A percentile compares a stretch with the other conserved stretches of the same genome.
Evolutionary conservation across 257 asterid species (phyloP).

Genomic region (Ballota nigra): DNA sequence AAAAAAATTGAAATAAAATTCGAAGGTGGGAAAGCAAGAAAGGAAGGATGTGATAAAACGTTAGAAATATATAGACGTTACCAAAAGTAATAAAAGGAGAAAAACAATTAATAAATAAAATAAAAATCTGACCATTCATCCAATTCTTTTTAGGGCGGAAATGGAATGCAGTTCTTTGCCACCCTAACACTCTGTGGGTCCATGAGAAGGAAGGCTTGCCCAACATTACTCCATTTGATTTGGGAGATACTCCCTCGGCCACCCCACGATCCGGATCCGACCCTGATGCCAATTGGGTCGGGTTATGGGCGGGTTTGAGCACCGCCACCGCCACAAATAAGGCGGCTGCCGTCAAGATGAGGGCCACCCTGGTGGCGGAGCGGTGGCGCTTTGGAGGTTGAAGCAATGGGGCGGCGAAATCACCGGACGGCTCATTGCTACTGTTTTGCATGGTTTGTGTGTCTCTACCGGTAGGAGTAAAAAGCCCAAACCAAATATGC

Average conservation of each 20-base stretch:
- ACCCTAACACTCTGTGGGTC: constrained; percentile 36
- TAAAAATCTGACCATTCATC: constrained; percentile 49
- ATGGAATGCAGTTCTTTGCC: constrained; percentile 58
- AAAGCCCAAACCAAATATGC: too few relatives aligned
- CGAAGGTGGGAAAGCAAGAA: too few relatives aligned
- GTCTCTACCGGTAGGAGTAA: too few relatives aligned
- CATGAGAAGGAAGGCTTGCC: constrained; percentile 30
- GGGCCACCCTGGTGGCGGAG: constrained; percentile 12
- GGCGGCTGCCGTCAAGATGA: constrained; percentile 23
- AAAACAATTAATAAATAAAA: too few relatives aligned
- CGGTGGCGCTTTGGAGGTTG: constrained; percentile 2
- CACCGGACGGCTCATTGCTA: too few relatives aligned
- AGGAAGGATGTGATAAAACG: neutral
- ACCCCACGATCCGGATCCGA: constrained; percentile 36
- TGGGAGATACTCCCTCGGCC: constrained; percentile 48
- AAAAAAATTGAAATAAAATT: neutral
- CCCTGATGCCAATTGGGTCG: neutral
- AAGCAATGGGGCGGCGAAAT: constrained; percentile 24
- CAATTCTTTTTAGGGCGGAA: constrained; percentile 56
- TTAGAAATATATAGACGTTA: neutral
- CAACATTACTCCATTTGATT: constrained; percentile 23
- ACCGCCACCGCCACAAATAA: constrained; percentile 18
- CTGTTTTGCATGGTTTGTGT: neutral
- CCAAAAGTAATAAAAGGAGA: too few relatives aligned
- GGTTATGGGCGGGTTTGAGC: neutral